Evolutionary conservation across 805 yeast species (phyloP), one percentile per base, ranked within the genome.

Genomic region (Tetrapisispora phaffii): DNA sequence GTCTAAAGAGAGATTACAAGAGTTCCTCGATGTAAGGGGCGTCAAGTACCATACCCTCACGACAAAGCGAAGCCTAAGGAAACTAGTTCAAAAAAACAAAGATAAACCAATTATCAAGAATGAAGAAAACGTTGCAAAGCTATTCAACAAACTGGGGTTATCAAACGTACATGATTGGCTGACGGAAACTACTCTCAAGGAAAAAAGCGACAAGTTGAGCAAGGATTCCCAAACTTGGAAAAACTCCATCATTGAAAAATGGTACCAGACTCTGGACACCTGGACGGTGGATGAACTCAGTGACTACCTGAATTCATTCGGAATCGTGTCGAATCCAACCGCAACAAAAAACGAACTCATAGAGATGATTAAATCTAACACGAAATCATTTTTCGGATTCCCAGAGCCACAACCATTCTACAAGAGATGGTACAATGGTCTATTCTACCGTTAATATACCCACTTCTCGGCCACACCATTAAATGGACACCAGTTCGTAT

Each of bases 261-360:
- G 62, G 53, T 50, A 52, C 6, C 47, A 52, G 2, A 51, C 66
- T 16, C 63, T 72, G 44, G 59, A 67, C 23, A 55, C 66, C 9
- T 73, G 75, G 73, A 62, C 74, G 2, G 62, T 60, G 16, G 66
- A 66, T 21, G 79, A 75, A 45, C 56, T 75, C 45, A 60, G 50
- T 38, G 49, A 63, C 15, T 74, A 73, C 50, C 54, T 74, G 46
- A 56, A 60, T 16, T 60, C 69, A 3, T 73, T 68, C 55, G 77
- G 77, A n/a, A 54, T 63, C 34, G 58, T 63, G 15, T 17, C 41
- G 1, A 41, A 46, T 3, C 39, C 39, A 20, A 45, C 61, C 26
- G 49, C 57, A 1, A 51, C 56, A n/a, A 57, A 58, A 34, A 65
- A 66, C 9, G 70, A 72, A 21, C 57, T 74, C 48, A 45, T 67